Evolutionary conservation across 1,284 basidiomycete species (phyloP), one percentile per base, ranked within the genome.

Genomic region (Kwoniella shivajii): DNA sequence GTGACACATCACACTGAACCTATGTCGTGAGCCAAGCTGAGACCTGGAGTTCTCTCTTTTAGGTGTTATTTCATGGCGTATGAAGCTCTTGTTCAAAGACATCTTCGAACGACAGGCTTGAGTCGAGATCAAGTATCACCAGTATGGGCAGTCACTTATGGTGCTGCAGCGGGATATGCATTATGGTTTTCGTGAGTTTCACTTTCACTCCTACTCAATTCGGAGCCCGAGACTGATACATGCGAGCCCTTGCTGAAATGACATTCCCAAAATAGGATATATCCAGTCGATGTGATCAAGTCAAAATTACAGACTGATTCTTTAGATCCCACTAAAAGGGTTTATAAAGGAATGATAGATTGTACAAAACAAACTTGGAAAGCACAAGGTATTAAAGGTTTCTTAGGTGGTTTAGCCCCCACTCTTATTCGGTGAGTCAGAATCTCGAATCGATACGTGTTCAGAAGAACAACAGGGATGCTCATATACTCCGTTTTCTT

Each of bases 231-330:
- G n/a, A n/a, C n/a, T n/a, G n/a, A n/a, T n/a, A n/a, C n/a, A n/a
- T n/a, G n/a, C n/a, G n/a, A n/a, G n/a, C n/a, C n/a, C n/a, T n/a
- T n/a, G n/a, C n/a, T n/a, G n/a, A n/a, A n/a, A n/a, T n/a, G n/a
- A n/a, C n/a, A n/a, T n/a, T n/a, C n/a, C n/a, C n/a, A n/a, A n/a
- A n/a, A 6, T 24, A 81, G 89, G 10, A 92, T 92, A 79, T 93
- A 93, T 80, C 91, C 91, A 7, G 87, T 92, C 75, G 93, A 95
- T 77, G 91, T 96, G 83, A 86, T 97, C 75, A 98, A 98, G 76
- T 90, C 89, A 27, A 86, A 92, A 54, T 88, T 97, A 81, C 95
- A 98, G 79, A 97, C 93, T 0, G 95, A 98, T 72, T 88, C 88
- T 1, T 89, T 94, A 72, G 83, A 85, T 41, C 80, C 84, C 6